Evolutionary conservation across 192 early-diverging fungal genomes (phyloP), one percentile per base, ranked within the genome.

Genomic region (Coemansia asiatica): DNA sequence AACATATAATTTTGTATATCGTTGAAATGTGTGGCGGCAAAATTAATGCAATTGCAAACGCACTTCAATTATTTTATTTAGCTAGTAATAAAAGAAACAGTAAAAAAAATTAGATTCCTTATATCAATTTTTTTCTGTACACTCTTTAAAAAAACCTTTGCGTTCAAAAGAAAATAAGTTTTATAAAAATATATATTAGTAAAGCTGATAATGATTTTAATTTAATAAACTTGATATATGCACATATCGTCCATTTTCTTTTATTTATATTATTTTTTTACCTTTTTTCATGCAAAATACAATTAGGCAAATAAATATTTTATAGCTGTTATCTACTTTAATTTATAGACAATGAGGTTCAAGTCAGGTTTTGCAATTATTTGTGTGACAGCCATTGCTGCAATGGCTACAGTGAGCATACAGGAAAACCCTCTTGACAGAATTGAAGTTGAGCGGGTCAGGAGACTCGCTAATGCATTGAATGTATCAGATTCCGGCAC

Each of bases 401-500:
- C 50, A 7, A 48, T 58, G 35, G 55, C 72, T 33, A 49, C 60
- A 13, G 49, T 62, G 7, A 33, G 58, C 26, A 6, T 47, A 15
- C 55, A 60, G 2, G 57, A 56, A 16, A 66, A 66, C 38, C 48
- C 70, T 4, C 56, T 81, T 7, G 79, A 81, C 29, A 56, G 63
- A 21, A 63, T 81, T 27, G 79, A 81, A 35, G 57, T 81, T 16
- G 79, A 81, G 31, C 63, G 79, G 2, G 79, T 81, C 7, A 55
- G 73, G 56, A 58, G 79, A 51, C 56, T 81, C 18, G 79, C 79
- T 35, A 81, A 75, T 18, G 79, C 79, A 5, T 61, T 81, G 9
- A 75, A 81, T 22, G 79, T 81, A 19, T 81, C 79, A 2, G 73
- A 75, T 38, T 72, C 69, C n/a, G 79, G 79, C 25, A 81, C 79